Evolutionary conservation across 1,139 yeast genomes (phyloP).

Genomic region (Saccharomyces hybrid): DNA sequence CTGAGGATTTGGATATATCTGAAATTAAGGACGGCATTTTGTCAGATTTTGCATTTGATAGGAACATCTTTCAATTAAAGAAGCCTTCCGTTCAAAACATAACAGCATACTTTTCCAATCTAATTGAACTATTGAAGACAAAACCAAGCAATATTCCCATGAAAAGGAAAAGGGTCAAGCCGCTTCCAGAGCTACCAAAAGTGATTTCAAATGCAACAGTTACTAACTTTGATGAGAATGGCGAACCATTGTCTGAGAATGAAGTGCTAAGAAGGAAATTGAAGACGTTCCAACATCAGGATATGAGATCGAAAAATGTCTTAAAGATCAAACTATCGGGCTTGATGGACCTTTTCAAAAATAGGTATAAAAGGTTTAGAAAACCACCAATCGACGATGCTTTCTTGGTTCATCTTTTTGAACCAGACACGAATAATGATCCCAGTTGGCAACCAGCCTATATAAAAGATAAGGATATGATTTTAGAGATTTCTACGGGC

Average conservation of each 20-base stretch:
- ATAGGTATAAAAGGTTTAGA: constrained; percentile 77
- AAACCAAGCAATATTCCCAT: constrained; percentile 52
- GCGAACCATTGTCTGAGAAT: constrained; percentile 19
- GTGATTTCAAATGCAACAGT: constrained; percentile 30
- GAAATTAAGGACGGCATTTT: constrained; percentile 7
- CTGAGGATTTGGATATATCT: constrained; percentile 40
- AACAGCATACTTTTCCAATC: constrained; percentile 43
- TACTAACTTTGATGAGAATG: constrained; percentile 19
- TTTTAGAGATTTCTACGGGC: constrained; percentile 69
- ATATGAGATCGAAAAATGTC: constrained; percentile 74
- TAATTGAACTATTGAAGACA: constrained; percentile 51
- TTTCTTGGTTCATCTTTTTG: constrained; percentile 67
- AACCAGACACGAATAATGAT: constrained; percentile 36
- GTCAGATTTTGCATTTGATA: constrained; percentile 33
- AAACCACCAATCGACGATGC: constrained; percentile 84
- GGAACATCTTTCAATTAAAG: constrained; percentile 40
- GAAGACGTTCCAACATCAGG: constrained; percentile 57
- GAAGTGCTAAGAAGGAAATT: constrained; percentile 28
- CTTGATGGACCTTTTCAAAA: constrained; percentile 81
- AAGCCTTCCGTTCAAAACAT: constrained; percentile 44
- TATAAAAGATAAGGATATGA: constrained; percentile 65
- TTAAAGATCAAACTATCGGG: constrained; percentile 80
- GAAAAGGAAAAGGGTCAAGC: constrained; percentile 33
- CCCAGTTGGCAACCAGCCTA: constrained; percentile 40
- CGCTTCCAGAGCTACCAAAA: constrained; percentile 38